Percentiles rank a stretch among this genome's conserved stretches.
phyloP scores from a whole-genome alignment of 805 yeast genomes.

The Vanderwaltozyma tropicalis region DNA sequence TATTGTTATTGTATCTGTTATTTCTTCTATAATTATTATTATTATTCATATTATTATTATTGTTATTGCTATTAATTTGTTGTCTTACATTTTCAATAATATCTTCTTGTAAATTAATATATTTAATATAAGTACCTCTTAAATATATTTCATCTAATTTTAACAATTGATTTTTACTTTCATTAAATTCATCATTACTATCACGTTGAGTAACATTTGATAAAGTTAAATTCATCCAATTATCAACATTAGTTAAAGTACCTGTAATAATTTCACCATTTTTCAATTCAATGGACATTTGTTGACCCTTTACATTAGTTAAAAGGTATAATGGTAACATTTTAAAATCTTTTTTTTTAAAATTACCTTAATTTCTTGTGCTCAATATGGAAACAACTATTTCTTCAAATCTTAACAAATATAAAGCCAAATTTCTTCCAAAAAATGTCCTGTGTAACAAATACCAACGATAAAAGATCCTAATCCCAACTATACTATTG shows the following conservation, averaged over 20 bases:
- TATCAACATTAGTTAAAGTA: slow-evolving; percentile 72
- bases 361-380: too few species aligned
- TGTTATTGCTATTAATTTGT: slow-evolving; percentile 42
- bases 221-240: slow-evolving; percentile 90
- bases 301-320: slow-evolving; percentile 83
- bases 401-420: too few species aligned
- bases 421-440: too few species aligned
- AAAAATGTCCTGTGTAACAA: too few species aligned
- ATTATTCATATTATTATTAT: slow-evolving; percentile 22
- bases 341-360: background rate
- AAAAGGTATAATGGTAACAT: slow-evolving; percentile 83
- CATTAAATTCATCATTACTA: slow-evolving; percentile 29
- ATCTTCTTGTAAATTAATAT: slow-evolving; percentile 64
- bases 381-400: too few species aligned
- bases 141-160: slow-evolving; percentile 68
- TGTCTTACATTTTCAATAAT: slow-evolving; percentile 68
- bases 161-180: slow-evolving; percentile 35
- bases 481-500: too few species aligned
- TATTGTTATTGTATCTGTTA: slow-evolving; percentile 10
- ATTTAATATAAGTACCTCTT: slow-evolving; percentile 77
- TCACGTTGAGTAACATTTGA: slow-evolving; percentile 46
- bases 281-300: slow-evolving; percentile 80
- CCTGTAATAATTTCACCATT: slow-evolving; percentile 88
- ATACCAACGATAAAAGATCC: too few species aligned
- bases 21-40: slow-evolving; percentile 19